phyloP scores from a whole-genome alignment of 1,284 basidiomycete species.

The Exsudoporus floridanus region DNA sequence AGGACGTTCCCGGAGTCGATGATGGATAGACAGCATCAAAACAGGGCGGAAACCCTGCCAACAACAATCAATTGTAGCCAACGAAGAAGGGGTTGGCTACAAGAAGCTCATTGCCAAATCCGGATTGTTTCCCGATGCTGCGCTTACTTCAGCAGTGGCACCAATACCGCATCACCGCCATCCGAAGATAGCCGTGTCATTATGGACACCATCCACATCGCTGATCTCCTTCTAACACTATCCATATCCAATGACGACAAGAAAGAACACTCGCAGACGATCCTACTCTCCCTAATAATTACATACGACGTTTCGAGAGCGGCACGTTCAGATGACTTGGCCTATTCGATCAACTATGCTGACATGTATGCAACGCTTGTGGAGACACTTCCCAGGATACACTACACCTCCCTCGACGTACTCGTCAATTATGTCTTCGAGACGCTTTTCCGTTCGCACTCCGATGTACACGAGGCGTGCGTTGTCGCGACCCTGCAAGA shows the following conservation, averaged over 20 bases:
- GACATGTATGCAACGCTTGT: conserved; percentile 41
- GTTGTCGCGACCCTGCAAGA: conserved; percentile 5
- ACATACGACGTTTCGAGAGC: conserved; percentile 53
- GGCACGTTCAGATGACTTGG: conserved; percentile 57
- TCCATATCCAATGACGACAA: conserved; percentile 37
- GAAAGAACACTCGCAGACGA: conserved; percentile 47
- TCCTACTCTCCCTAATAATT: conserved; percentile 43
- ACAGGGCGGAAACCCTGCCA: too few relatives aligned
- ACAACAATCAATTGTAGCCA: too few relatives aligned
- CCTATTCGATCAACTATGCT: conserved; percentile 61
- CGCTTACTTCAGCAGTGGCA: conserved; percentile 1
- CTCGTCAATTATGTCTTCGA: conserved; percentile 11
- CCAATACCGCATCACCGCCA: too few relatives aligned
- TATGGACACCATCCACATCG: conserved; percentile 32
- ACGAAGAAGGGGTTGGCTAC: too few relatives aligned
- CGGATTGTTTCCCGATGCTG: not conserved
- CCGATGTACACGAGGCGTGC: conserved; percentile 6
- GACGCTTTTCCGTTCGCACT: conserved; percentile 14
- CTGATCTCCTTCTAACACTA: not conserved
- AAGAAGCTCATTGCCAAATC: not conserved
- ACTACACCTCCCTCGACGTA: conserved; percentile 18
- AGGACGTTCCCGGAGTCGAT: too few relatives aligned
- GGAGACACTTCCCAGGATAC: conserved; percentile 13
- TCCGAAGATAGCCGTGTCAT: not conserved
- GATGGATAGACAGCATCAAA: too few relatives aligned